Percentiles rank a stretch among this genome's conserved stretches.
Evolutionary conservation across 768 basidiomycete genomes (phyloP).

Genomic region (Lactarius trivialis): DNA sequence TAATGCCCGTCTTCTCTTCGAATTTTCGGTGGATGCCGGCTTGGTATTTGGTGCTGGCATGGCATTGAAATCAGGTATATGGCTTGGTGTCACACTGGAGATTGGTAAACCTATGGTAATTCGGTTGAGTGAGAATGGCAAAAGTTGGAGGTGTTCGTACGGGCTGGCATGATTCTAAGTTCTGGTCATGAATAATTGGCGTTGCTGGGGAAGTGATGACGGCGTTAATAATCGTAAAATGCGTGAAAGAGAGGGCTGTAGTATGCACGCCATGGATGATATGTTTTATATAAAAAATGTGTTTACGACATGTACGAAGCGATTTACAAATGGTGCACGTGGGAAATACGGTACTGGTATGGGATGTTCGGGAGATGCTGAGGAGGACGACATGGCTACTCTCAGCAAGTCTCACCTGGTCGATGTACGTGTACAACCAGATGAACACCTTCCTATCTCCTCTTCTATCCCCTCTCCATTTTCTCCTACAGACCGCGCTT

Average conservation of each 20-base stretch:
- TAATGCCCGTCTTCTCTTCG: constrained; percentile 39
- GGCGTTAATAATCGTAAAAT: neutral
- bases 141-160: constrained; percentile 2
- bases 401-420: constrained; percentile 14
- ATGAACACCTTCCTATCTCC: constrained; percentile 8
- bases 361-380: neutral
- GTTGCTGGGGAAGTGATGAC: neutral
- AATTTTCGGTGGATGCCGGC: neutral
- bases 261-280: too few species aligned
- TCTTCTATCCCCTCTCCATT: constrained; percentile 21
- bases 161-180: constrained; percentile 4
- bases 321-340: neutral
- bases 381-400: constrained; percentile 14
- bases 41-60: neutral
- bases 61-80: constrained; percentile 8
- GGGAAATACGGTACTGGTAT: neutral
- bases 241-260: neutral
- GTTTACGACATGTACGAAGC: neutral
- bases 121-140: neutral
- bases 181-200: neutral
- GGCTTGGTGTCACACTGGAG: constrained; percentile 1
- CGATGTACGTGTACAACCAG: neutral
- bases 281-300: neutral
- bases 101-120: neutral
- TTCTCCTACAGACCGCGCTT: constrained; percentile 13